A percentile compares a stretch with the other conserved stretches of the same genome.
Evolutionary conservation across 305 asterid genomes (phyloP).

Genomic region (Rubia balearica): DNA sequence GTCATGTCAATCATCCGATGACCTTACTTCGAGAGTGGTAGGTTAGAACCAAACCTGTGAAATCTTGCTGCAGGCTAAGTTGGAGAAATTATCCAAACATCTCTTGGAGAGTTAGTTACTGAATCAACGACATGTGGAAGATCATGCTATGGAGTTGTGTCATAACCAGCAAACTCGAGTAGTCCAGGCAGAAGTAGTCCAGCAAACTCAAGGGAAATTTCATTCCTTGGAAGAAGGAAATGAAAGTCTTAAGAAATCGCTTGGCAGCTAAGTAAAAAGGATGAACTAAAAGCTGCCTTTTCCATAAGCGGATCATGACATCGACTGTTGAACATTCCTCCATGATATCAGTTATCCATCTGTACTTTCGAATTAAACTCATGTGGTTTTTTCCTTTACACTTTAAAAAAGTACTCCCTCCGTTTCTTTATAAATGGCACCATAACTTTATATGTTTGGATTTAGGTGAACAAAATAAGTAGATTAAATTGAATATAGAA

Average conservation of each 20-base stretch:
- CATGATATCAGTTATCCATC: conserved; percentile 77
- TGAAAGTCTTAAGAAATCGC: conserved; percentile 38
- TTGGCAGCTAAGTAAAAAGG: conserved; percentile 55
- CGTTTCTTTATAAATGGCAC: no score
- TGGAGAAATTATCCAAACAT: conserved; percentile 76
- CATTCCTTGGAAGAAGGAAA: conserved; percentile 41
- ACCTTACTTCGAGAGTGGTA: conserved; percentile 51
- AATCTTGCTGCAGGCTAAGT: conserved; percentile 56
- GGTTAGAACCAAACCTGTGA: conserved; percentile 78
- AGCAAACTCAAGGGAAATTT: conserved; percentile 58
- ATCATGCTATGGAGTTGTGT: conserved; percentile 46
- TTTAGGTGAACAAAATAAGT: no score
- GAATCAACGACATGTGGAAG: conserved; percentile 52
- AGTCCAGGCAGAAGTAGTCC: conserved; percentile 72
- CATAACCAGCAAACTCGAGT: conserved; percentile 69
- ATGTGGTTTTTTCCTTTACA: conserved; percentile 76
- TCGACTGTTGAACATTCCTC: conserved; percentile 96
- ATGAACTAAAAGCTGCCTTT: conserved; percentile 34
- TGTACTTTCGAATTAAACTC: conserved; percentile 89
- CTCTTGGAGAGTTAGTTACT: conserved; percentile 76
- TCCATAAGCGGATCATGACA: conserved; percentile 17
- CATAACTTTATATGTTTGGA: no score
- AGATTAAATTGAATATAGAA: no score
- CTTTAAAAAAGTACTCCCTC: no score
- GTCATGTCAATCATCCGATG: conserved; percentile 4